Conservation (phyloP, 768 basidiomycete genomes). For the Tricholoma sp. region DNA sequence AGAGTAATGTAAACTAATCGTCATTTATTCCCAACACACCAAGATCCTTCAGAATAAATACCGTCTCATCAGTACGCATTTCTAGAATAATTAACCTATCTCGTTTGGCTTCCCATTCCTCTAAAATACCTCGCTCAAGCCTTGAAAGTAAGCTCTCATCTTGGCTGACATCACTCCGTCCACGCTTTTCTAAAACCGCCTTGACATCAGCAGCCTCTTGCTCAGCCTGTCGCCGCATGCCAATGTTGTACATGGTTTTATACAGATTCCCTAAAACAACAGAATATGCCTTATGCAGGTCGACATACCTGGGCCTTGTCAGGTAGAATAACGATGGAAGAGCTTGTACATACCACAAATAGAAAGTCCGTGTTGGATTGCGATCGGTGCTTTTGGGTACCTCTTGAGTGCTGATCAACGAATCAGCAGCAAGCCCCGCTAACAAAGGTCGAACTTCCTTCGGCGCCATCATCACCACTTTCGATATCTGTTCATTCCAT, state of each 20-base stretch:
- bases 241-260: conserved; percentile 88
- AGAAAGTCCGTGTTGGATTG: conserved; percentile 84
- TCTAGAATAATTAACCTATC: conserved; percentile 76
- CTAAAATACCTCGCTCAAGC: conserved; percentile 71
- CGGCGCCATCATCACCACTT: conserved; percentile 87
- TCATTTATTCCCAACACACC: conserved; percentile 43
- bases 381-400: conserved; percentile 88
- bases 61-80: conserved; percentile 80
- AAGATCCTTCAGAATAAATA: conserved; percentile 87
- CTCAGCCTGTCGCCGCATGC: conserved; percentile 68
- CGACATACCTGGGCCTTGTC: conserved; percentile 67
- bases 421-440: conserved; percentile 72
- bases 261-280: conserved; percentile 73
- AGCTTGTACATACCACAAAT: conserved; percentile 64
- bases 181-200: conserved; percentile 74
- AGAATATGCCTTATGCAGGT: conserved; percentile 77
- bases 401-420: conserved; percentile 87
- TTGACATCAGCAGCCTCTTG: conserved; percentile 57
- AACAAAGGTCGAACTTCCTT: conserved; percentile 83
- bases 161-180: conserved; percentile 79
- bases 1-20: conserved; percentile 28
- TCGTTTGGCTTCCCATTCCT: conserved; percentile 68
- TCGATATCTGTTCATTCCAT: conserved; percentile 62
- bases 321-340: background rate
- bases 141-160: conserved; percentile 64